Evolutionary conservation across 768 basidiomycete species (phyloP).

Genomic region (Grammothele lineata): DNA sequence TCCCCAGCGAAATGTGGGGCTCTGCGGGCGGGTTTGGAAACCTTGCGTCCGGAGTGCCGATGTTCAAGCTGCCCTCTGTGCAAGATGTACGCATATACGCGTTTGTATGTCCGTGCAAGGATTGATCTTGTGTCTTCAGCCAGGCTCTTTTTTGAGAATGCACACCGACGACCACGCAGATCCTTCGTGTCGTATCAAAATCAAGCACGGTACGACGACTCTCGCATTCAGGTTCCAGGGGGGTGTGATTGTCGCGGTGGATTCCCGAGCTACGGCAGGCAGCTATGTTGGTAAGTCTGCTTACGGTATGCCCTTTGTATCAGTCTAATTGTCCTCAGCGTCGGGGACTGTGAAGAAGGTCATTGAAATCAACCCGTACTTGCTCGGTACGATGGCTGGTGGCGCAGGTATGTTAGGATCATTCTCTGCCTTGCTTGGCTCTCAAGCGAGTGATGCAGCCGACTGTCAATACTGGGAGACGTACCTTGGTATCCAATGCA

Average conservation of each 20-base stretch:
- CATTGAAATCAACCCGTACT: slow-evolving; percentile 98
- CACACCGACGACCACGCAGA: slow-evolving; percentile 97
- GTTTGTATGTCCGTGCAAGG: no score
- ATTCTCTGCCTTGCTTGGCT: no score
- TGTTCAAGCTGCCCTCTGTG: slow-evolving; percentile 68
- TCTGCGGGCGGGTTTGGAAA: slow-evolving; percentile 80
- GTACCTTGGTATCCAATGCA: slow-evolving; percentile 96
- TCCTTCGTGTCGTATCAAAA: slow-evolving; percentile 93
- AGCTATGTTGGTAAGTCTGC: slow-evolving; percentile 81
- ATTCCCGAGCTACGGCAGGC: slow-evolving; percentile 95
- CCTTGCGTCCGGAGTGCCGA: slow-evolving; percentile 64
- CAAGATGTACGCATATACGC: slow-evolving; percentile 50
- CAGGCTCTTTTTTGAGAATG: slow-evolving; percentile 76
- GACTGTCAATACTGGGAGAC: slow-evolving; percentile 99
- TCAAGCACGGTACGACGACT: slow-evolving; percentile 97
- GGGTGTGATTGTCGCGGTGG: slow-evolving; percentile 99
- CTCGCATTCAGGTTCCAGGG: slow-evolving; percentile 96
- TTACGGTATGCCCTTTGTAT: neutral
- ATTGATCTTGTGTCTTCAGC: no score
- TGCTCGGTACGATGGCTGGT: slow-evolving; percentile 99
- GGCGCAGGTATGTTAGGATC: slow-evolving; percentile 91
- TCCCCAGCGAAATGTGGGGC: slow-evolving; percentile 73
- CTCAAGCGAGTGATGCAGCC: slow-evolving; percentile 42
- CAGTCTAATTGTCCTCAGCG: slow-evolving; percentile 41
- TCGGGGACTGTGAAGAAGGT: slow-evolving; percentile 99